These are phyloP conservation scores for Rusavskia elegans DNA, from an alignment of 495 filamentous ascomycete genomes.

Conservation along the genomic window DNA sequence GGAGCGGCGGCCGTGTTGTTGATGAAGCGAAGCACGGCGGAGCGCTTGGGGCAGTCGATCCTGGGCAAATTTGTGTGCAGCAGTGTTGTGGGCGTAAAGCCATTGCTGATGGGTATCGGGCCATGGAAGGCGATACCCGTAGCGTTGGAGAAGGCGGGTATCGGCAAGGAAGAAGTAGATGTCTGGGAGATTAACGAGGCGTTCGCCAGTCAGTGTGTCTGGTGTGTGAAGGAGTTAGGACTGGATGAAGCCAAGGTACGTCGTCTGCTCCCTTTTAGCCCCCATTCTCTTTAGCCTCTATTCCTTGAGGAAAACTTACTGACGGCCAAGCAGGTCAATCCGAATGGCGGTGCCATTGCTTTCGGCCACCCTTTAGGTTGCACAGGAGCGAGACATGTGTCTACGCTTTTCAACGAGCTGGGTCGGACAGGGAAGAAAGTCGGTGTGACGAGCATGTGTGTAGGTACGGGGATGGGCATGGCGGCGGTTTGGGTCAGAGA, in stretches of 20 bases:
- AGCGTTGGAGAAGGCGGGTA: conserved; percentile 70
- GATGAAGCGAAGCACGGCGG: conserved; percentile 88
- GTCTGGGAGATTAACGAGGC: conserved; percentile 99
- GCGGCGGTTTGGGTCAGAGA: conserved; percentile 87
- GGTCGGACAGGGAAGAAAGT: conserved; percentile 65
- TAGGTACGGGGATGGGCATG: conserved; percentile 96
- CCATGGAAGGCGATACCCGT: conserved; percentile 94
- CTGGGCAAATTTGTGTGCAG: conserved; percentile 80
- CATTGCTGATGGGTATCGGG: conserved; percentile 88
- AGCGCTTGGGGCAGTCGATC: conserved; percentile 73
- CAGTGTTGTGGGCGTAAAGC: conserved; percentile 75
- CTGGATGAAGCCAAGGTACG: conserved; percentile 38
- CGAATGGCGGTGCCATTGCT: conserved; percentile 96
- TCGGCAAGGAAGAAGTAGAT: conserved; percentile 83
- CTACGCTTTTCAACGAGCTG: conserved; percentile 79
- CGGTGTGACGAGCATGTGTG: conserved; percentile 90
- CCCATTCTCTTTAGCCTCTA: too few relatives aligned
- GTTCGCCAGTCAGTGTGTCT: conserved; percentile 88
- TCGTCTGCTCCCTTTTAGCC: neutral
- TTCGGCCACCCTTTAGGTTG: conserved; percentile 94
- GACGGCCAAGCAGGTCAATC: conserved; percentile 43
- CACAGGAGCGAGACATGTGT: conserved; percentile 86
- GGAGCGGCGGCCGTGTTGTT: conserved; percentile 88
- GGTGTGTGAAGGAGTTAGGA: conserved; percentile 79
- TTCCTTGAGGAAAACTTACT: neutral